Evolutionary conservation across 2,329 filamentous ascomycete species (phyloP), one percentile per base, ranked within the genome.

Genomic region (Colletotrichum tropicicola): DNA sequence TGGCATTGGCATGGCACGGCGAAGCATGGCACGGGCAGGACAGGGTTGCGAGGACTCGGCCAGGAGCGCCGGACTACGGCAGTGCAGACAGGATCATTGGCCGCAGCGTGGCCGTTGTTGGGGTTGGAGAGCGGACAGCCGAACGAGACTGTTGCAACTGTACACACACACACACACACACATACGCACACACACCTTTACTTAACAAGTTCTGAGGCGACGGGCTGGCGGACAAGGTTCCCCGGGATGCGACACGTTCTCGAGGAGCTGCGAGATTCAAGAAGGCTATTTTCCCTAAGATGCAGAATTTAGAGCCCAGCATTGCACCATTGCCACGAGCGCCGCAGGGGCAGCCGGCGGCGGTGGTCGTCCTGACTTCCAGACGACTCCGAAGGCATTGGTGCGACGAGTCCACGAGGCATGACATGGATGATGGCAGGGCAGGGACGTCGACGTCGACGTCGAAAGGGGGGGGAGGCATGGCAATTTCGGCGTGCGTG

Each of bases 401-500:
- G 57, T 55, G 57, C 49, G 43, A 39, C 30, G 41, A 54, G 13
- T 35, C 59, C 59, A 60, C 41, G 52, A 61, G 43, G 43, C 51
- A 21, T 56, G 60, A 48, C 35, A 27, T 30, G 32, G 25, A 32
- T 4, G 27, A 21, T 37, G 15, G 28, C n/a, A 30, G 21, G 32
- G 52, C 39, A 12, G 39, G 39, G 32, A 58, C 23, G 23, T 25
- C 32, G 21, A 28, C 15, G 21, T 23, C 30, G n/a, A n/a, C n/a
- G n/a, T n/a, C n/a, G n/a, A n/a, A n/a, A 6, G 27, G 15, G 13
- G 13, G 19, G 10, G 28, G 30, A 17, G 25, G 35, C 30, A 45
- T 65, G 15, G 44, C 35, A 39, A 54, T 35, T 39, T 61, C 44
- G 49, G 61, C 41, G 60, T 51, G 61, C 55, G 60, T 63, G 47